Evolutionary conservation across 208 protist genomes (phyloP), one percentile per base, ranked within the genome.

Genomic region (Borovskyia barvae): DNA sequence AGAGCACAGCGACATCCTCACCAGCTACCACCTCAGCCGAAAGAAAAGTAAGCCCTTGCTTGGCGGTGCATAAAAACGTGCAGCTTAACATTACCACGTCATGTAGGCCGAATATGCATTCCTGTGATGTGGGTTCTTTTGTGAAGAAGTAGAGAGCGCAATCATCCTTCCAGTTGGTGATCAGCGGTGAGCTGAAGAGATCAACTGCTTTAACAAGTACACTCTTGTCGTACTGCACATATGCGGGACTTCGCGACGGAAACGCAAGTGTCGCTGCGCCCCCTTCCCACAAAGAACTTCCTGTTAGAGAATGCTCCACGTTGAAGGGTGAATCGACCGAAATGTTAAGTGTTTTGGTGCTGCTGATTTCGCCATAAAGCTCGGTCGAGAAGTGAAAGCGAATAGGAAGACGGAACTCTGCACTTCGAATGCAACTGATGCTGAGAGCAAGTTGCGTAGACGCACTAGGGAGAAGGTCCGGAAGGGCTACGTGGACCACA

Each of bases 81-180:
- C 65, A 67, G 57, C 77, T 61, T n/a, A 90, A 32, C 32, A 75
- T 68, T 39, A 86, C 54, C 7, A 53, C 62, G 25, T 78, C 70
- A 35, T 48, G 52, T 29, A 72, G 28, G 25, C 48, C 37, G 42
- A 74, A 63, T 17, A 75, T 59, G 54, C 69, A 62, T 17, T 43
- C 46, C 19, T 75, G 33, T 6, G 57, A 48, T 28, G 52, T 49
- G 5, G 46, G 37, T 33, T 62, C 57, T 19, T 63, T 80, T 11
- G 53, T 55, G 51, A 67, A 60, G 32, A 66, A 74, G 29, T 72
- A 79, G 52, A 81, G 33, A 45, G 64, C 53, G 58, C 59, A 76
- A 52, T 66, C 75, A 41, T 70, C 66, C 49, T 77, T 50, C 55
- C 66, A 64, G 50, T 67, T 40, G n/a, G 66, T 43, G 51, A 35